phyloP scores from a whole-genome alignment of 176 grass and related monocot genomes.

The Cocos nucifera region DNA sequence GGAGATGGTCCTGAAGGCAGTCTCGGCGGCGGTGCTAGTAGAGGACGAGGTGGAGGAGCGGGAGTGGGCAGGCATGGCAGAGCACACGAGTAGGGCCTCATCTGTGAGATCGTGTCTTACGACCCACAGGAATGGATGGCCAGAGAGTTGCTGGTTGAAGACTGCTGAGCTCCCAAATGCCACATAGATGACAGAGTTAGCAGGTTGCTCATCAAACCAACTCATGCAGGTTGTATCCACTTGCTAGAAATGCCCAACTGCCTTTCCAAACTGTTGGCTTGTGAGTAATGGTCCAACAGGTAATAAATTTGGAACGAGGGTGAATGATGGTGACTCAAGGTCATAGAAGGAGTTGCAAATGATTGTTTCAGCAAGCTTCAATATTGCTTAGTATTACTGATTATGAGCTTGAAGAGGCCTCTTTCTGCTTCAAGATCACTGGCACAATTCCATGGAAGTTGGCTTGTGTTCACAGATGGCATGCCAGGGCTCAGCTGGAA shows the following conservation, averaged over 20 bases:
- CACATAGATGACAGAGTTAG: slow-evolving; percentile 30
- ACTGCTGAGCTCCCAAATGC: slow-evolving; percentile 42
- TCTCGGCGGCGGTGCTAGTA: too few relatives aligned
- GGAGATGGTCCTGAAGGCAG: too few relatives aligned
- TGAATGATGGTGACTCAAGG: too few relatives aligned
- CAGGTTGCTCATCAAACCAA: slow-evolving; percentile 42
- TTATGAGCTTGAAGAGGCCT: not conserved
- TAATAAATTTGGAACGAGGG: too few relatives aligned
- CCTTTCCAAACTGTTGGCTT: slow-evolving; percentile 1
- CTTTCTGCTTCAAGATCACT: not conserved
- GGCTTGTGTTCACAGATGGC: not conserved
- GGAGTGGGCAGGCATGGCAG: too few relatives aligned
- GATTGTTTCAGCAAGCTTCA: too few relatives aligned
- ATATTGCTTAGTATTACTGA: not conserved
- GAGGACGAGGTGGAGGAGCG: too few relatives aligned
- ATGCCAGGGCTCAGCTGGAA: slow-evolving; percentile 8
- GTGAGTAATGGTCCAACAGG: slow-evolving; percentile 34
- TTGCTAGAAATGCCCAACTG: slow-evolving; percentile 28
- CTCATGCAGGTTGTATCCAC: slow-evolving; percentile 19
- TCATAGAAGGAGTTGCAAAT: too few relatives aligned
- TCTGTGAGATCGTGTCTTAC: slow-evolving; percentile 37
- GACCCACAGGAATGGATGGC: slow-evolving; percentile 57
- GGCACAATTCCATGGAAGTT: slow-evolving; percentile 1
- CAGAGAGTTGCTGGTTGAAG: slow-evolving; percentile 22
- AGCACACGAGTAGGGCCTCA: not conserved